Base-by-base conservation (phyloP, 106 monocot genomes). In the Ottelia alismoides region DNA sequence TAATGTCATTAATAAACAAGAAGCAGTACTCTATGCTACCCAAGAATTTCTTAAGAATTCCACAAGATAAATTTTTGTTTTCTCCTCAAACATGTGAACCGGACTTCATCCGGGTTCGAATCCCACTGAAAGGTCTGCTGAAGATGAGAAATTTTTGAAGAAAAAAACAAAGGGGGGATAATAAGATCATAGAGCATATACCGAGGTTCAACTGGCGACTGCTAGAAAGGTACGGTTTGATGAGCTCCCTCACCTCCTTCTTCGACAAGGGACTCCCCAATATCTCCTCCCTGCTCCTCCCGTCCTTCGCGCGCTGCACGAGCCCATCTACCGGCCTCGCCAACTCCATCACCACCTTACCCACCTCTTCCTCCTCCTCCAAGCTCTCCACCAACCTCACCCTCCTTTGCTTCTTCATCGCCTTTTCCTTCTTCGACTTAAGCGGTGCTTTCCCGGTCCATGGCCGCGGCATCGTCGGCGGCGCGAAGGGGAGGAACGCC, bases 401-500 rank as follows among this genome's bases (percentile, higher is more conserved):
- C 70, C 79, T 93, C 62, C 81, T 87, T 58, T 72, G 61, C 63
- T 35, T 84, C 75, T 81, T 83, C 59, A 75, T 58, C 70, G 75
- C 76, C 74, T 98, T 90, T 44, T 85, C 79, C 85, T 82, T 90
- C 82, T 89, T 90, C 21, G 89, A 82, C 55, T 85, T 61, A 25
- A 89, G 72, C 18, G 89, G 89, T 21, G 98, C 85, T 74, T 90
- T 98, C 20, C 98, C 98, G 11, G 98, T 98, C 98, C 98, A 98
- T 21, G 98, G 98, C 31, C 98, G 64, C 22, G 75, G 66, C 89
- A 85, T 90, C n/a, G 76, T 61, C 25, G 79, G 85, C 27, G 98
- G 90, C 2, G 68, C 82, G 74, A 98, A 98, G 43, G 98, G 89
- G 6, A 98, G 74, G 67, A 98, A 98, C n/a, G 89, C 85, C 9